Evolutionary conservation across 192 early-diverging fungal species (phyloP).

Genomic region (Coemansia sp.): DNA sequence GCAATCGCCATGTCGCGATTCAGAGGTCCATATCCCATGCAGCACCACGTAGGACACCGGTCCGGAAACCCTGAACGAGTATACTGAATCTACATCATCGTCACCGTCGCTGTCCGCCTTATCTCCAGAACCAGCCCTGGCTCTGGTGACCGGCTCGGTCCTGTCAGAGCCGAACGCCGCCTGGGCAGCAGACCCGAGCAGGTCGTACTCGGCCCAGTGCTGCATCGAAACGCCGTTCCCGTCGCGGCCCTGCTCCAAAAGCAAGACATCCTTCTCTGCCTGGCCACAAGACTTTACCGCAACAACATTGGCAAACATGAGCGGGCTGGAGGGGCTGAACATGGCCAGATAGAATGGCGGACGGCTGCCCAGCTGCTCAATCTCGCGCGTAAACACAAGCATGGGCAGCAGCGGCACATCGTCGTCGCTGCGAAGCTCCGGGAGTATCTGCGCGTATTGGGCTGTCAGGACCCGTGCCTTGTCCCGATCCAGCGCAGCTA

Average conservation of each 20-base stretch:
- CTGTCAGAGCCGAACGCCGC: background rate
- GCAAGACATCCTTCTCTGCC: background rate
- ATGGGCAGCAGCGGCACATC: conserved; percentile 18
- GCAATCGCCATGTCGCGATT: background rate
- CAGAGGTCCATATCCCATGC: conserved; percentile 29
- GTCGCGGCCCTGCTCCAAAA: conserved; percentile 4
- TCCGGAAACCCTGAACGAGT: background rate
- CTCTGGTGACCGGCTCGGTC: background rate
- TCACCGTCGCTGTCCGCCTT: background rate
- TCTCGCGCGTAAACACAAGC: conserved; percentile 25
- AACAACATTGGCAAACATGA: conserved; percentile 34
- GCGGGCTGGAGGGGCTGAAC: conserved; percentile 4
- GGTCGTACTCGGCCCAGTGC: conserved; percentile 44
- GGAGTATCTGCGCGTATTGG: conserved; percentile 46
- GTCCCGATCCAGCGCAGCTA: conserved; percentile 28
- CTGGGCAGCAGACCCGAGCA: conserved; percentile 23
- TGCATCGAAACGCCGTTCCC: conserved; percentile 1
- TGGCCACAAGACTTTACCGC: conserved; percentile 6
- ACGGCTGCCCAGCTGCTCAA: background rate
- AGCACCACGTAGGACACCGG: conserved; percentile 21
- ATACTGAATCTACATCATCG: conserved; percentile 1
- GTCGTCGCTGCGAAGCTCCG: conserved; percentile 5
- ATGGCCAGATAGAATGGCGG: conserved; percentile 33
- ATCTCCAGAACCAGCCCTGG: background rate
- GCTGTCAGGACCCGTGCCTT: conserved; percentile 30